A percentile compares a stretch with the other conserved stretches of the same genome.
phyloP scores from a whole-genome alignment of 106 monocot species.

The Acanthochlamys bracteata region DNA sequence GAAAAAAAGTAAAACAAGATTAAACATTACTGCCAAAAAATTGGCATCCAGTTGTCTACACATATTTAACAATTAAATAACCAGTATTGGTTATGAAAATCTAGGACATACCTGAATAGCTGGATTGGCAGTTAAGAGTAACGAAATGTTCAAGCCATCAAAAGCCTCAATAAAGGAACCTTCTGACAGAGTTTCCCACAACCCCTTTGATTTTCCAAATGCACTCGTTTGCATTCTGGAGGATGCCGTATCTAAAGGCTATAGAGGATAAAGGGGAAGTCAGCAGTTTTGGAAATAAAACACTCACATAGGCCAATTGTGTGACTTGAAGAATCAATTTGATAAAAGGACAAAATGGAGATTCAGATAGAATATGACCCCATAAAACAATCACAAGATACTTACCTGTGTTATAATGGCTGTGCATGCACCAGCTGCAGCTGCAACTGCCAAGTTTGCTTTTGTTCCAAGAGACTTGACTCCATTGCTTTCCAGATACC shows the following conservation, averaged over 20 bases:
- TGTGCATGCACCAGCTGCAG: constrained; percentile 93
- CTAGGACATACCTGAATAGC: constrained; percentile 69
- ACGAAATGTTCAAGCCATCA: constrained; percentile 88
- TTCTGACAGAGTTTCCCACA: constrained; percentile 69
- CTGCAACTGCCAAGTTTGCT: constrained; percentile 86
- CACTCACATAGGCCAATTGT: not conserved
- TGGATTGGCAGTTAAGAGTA: constrained; percentile 86
- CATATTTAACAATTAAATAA: no score
- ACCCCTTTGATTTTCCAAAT: constrained; percentile 83
- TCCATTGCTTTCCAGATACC: constrained; percentile 68
- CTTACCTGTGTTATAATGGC: constrained; percentile 69
- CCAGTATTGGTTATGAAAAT: not conserved
- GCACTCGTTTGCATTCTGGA: constrained; percentile 99
- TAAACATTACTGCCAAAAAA: no score
- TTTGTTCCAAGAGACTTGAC: constrained; percentile 75
- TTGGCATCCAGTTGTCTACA: no score
- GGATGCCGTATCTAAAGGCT: constrained; percentile 96
- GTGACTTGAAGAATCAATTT: not conserved
- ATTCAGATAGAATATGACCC: not conserved
- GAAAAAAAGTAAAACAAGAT: no score
- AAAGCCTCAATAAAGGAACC: constrained; percentile 73
- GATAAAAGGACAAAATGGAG: not conserved
- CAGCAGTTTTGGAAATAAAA: not conserved
- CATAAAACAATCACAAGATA: not conserved
- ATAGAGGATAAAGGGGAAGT: constrained; percentile 8